These are phyloP conservation scores for Epichloe baconii DNA, from an alignment of 2,329 filamentous ascomycete species.

Conservation along the genomic window DNA sequence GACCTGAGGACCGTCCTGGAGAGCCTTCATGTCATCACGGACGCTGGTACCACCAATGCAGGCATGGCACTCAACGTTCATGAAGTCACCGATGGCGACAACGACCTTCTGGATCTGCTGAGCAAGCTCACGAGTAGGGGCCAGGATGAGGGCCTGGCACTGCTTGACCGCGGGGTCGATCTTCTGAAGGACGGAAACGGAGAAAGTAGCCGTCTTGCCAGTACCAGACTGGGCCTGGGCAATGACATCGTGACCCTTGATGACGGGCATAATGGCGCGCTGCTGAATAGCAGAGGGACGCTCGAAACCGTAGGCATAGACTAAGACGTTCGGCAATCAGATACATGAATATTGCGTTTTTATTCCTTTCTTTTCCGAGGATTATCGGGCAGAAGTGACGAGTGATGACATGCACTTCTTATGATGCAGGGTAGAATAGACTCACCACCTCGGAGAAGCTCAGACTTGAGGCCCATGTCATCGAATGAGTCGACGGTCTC, in stretches of 20 bases:
- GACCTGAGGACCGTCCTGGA: constrained; percentile 90
- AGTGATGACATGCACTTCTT: neutral
- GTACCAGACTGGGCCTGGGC: constrained; percentile 99
- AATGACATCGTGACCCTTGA: constrained; percentile 99
- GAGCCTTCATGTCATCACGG: constrained; percentile 96
- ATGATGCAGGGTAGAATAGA: constrained; percentile 10
- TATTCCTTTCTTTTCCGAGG: neutral
- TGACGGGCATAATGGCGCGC: constrained; percentile 99
- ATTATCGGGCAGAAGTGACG: neutral
- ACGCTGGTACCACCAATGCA: constrained; percentile 98
- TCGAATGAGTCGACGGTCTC: constrained; percentile 99
- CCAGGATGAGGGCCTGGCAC: constrained; percentile 96
- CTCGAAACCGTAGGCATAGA: constrained; percentile 99
- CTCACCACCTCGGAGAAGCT: constrained; percentile 85
- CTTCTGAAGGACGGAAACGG: constrained; percentile 97
- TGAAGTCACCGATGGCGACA: constrained; percentile 97
- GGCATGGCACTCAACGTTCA: constrained; percentile 98
- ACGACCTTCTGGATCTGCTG: constrained; percentile 99
- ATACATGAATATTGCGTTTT: neutral
- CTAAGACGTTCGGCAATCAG: constrained; percentile 20
- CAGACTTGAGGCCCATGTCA: constrained; percentile 90
- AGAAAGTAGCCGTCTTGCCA: constrained; percentile 99
- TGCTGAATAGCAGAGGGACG: constrained; percentile 98
- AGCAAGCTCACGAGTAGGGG: constrained; percentile 94
- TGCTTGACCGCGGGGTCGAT: constrained; percentile 90